Conservation (phyloP, 495 filamentous ascomycete genomes). For the Xylaria sp. region DNA sequence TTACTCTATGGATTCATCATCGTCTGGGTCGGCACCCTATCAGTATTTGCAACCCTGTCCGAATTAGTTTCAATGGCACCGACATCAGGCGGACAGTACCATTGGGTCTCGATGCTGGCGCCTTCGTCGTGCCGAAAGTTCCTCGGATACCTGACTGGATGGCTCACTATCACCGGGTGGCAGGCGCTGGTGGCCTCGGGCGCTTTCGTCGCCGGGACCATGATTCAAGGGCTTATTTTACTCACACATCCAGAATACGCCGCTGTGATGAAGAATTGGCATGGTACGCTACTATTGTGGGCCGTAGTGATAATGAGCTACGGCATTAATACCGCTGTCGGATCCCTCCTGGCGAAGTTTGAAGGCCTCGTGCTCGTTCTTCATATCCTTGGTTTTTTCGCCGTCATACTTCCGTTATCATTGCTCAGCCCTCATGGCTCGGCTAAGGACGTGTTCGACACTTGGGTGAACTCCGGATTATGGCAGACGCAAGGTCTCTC, state of each 20-base stretch:
- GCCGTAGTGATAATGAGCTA: constrained; percentile 58
- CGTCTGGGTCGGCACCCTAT: constrained; percentile 38
- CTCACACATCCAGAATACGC: constrained; percentile 57
- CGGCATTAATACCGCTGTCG: constrained; percentile 63
- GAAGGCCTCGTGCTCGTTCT: constrained; percentile 66
- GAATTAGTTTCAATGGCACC: constrained; percentile 43
- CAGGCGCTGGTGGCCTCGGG: constrained; percentile 61
- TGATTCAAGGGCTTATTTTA: constrained; percentile 65
- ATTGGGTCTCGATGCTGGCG: constrained; percentile 67
- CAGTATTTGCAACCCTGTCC: constrained; percentile 37
- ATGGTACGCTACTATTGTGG: constrained; percentile 65
- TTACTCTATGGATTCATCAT: constrained; percentile 42
- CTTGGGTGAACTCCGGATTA: constrained; percentile 61
- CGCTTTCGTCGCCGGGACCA: constrained; percentile 60
- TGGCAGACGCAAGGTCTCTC: constrained; percentile 62
- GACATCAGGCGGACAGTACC: constrained; percentile 40
- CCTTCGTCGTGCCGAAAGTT: constrained; percentile 60
- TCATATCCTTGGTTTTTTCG: constrained; percentile 68
- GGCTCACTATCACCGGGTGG: constrained; percentile 68
- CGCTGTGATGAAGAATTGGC: constrained; percentile 59
- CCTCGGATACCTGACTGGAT: constrained; percentile 65
- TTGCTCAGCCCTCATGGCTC: constrained; percentile 56
- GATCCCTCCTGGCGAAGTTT: constrained; percentile 61
- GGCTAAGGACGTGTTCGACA: constrained; percentile 58
- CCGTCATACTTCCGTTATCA: constrained; percentile 63